phyloP scores from a whole-genome alignment of 2,329 filamentous ascomycete genomes.

The Penicillium nordicum region DNA sequence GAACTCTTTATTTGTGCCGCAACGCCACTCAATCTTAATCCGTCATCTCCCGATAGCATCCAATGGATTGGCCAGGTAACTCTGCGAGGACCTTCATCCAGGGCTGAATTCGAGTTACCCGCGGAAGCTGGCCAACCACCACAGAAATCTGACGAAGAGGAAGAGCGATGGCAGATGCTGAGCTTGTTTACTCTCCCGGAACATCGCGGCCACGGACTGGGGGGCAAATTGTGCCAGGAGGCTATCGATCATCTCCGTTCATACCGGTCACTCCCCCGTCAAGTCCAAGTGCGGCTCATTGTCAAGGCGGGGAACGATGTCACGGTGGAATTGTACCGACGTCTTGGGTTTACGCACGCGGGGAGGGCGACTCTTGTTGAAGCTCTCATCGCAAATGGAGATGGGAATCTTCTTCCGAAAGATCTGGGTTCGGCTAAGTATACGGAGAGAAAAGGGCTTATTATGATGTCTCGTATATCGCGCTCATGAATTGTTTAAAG shows the following conservation, averaged over 20 bases:
- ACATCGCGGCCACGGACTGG: slow-evolving; percentile 31
- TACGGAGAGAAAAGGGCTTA: slow-evolving; percentile 5
- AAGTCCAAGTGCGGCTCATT: slow-evolving; percentile 23
- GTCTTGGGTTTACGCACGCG: slow-evolving; percentile 25
- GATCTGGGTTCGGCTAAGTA: slow-evolving; percentile 13
- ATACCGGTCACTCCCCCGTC: slow-evolving; percentile 6
- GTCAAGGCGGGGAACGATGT: slow-evolving; percentile 25
- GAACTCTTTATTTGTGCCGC: slow-evolving; percentile 32
- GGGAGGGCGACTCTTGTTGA: slow-evolving; percentile 28
- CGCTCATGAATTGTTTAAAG: background rate
- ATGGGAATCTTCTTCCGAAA: slow-evolving; percentile 24
- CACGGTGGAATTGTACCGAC: slow-evolving; percentile 23
- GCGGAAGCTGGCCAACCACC: slow-evolving; percentile 23
- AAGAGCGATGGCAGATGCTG: slow-evolving; percentile 31
- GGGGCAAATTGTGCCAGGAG: slow-evolving; percentile 25
- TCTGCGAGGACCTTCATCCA: slow-evolving; percentile 28
- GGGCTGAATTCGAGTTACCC: slow-evolving; percentile 22
- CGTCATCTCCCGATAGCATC: slow-evolving; percentile 3
- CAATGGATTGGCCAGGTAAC: slow-evolving; percentile 34
- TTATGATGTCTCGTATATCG: slow-evolving; percentile 12
- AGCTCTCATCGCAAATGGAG: slow-evolving; percentile 27
- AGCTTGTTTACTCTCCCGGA: slow-evolving; percentile 32
- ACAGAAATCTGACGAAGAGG: slow-evolving; percentile 20
- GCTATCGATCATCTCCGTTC: slow-evolving; percentile 15
- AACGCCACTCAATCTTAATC: background rate